A percentile compares a stretch with the other conserved stretches of the same genome.
These are phyloP conservation scores for Solanum phureja DNA, from an alignment of 257 asterid species.

Conservation along the genomic window DNA sequence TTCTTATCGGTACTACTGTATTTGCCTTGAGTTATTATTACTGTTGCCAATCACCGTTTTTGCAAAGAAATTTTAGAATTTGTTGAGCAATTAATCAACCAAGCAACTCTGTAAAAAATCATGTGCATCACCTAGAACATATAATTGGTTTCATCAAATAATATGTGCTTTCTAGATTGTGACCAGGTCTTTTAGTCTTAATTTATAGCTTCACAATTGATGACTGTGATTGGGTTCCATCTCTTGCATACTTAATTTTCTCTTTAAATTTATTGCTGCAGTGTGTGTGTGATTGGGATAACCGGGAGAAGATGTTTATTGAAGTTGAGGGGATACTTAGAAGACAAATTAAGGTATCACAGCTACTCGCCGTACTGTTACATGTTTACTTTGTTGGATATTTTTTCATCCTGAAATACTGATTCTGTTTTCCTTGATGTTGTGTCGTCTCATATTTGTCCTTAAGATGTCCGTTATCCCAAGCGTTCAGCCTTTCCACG, in stretches of 20 bases:
- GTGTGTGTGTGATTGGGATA: slow-evolving; percentile 99
- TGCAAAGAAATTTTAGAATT: not conserved
- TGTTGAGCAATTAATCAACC: not conserved
- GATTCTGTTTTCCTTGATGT: not conserved
- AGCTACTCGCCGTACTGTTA: not conserved
- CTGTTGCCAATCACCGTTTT: not conserved
- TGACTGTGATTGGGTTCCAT: not conserved
- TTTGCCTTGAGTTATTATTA: not conserved
- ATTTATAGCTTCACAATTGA: not conserved
- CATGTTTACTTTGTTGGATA: not conserved
- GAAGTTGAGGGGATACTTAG: slow-evolving; percentile 95
- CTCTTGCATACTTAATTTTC: not conserved
- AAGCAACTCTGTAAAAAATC: not conserved
- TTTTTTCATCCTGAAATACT: not conserved
- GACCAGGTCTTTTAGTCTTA: not conserved
- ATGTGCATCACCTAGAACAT: not conserved
- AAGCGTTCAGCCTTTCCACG: slow-evolving; percentile 99
- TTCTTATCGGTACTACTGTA: not conserved
- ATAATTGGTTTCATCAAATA: not conserved
- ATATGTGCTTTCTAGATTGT: not conserved
- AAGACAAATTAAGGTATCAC: slow-evolving; percentile 85
- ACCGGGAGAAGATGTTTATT: slow-evolving; percentile 78
- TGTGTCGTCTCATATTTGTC: not conserved
- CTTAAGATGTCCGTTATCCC: slow-evolving; percentile 83
- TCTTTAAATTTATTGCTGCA: slow-evolving; percentile 11